Conservation (phyloP, 768 basidiomycete genomes). For the Sporobolomyces pararoseus region DNA sequence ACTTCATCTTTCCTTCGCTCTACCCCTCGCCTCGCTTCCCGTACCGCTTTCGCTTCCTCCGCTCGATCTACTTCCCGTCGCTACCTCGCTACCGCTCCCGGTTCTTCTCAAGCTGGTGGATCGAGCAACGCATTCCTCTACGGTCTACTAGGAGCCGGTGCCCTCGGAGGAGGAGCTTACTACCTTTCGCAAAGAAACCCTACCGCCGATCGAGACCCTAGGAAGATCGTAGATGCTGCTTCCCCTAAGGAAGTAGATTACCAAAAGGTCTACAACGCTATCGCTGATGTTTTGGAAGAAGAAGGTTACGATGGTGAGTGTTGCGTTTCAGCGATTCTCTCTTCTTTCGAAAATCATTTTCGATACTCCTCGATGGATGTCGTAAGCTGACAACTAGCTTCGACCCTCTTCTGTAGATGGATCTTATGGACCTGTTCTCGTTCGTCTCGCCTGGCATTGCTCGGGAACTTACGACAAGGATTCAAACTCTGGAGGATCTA, state of each 20-base stretch:
- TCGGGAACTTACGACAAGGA: constrained; percentile 44
- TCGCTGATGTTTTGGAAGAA: constrained; percentile 58
- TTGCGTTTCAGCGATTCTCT: not conserved
- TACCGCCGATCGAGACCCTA: constrained; percentile 56
- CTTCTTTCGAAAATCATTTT: constrained; percentile 23
- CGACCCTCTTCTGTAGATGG: constrained; percentile 69
- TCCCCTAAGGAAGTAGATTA: constrained; percentile 82
- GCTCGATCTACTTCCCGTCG: constrained; percentile 15
- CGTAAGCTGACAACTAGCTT: too few relatives aligned
- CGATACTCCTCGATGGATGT: not conserved
- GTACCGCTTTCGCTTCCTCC: constrained; percentile 8
- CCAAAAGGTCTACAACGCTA: constrained; percentile 88
- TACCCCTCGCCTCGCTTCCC: constrained; percentile 25
- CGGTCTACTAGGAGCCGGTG: constrained; percentile 58
- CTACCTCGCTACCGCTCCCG: constrained; percentile 15
- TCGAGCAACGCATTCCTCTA: constrained; percentile 24
- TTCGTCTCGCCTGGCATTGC: constrained; percentile 45
- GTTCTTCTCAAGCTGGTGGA: not conserved
- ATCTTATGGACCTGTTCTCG: constrained; percentile 57
- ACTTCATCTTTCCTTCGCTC: constrained; percentile 27
- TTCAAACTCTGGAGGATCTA: constrained; percentile 56
- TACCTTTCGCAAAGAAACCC: constrained; percentile 56
- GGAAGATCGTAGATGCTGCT: constrained; percentile 61
- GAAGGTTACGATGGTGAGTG: constrained; percentile 78
- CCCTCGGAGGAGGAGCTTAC: constrained; percentile 65